Conservation (phyloP, 106 monocot genomes). For the Acorus calamus region DNA sequence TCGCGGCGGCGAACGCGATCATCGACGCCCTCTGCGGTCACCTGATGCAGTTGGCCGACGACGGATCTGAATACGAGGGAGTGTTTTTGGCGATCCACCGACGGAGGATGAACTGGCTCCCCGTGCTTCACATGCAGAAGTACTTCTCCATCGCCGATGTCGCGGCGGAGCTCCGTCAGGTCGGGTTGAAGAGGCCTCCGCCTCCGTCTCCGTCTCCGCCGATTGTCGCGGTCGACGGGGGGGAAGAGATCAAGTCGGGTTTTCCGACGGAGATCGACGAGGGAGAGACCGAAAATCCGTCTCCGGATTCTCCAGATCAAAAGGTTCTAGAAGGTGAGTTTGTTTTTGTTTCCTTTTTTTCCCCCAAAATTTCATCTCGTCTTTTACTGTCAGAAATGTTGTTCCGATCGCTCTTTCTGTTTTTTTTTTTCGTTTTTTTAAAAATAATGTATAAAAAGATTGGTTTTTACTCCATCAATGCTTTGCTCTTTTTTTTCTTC, state of each 20-base stretch:
- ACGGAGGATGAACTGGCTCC: conserved; percentile 73
- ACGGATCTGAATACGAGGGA: conserved; percentile 32
- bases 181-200: neutral
- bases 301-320: conserved; percentile 30
- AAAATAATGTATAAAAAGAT: too few relatives aligned
- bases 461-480: too few relatives aligned
- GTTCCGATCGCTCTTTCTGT: too few relatives aligned
- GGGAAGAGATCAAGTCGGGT: neutral
- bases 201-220: too few relatives aligned
- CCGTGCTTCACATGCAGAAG: conserved; percentile 78
- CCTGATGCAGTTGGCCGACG: conserved; percentile 34
- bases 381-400: too few relatives aligned
- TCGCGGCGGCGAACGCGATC: conserved; percentile 87
- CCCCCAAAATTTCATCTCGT: neutral
- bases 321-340: conserved; percentile 11
- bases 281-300: conserved; percentile 16
- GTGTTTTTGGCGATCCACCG: conserved; percentile 57
- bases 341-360: neutral
- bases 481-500: too few relatives aligned
- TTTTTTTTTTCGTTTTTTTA: too few relatives aligned
- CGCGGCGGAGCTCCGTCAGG: conserved; percentile 41
- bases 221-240: too few relatives aligned
- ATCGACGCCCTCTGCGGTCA: conserved; percentile 73
- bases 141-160: conserved; percentile 78
- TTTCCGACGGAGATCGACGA: neutral